Evolutionary conservation across 805 yeast genomes (phyloP).

Genomic region (Kregervanrija pseudodelftensis): DNA sequence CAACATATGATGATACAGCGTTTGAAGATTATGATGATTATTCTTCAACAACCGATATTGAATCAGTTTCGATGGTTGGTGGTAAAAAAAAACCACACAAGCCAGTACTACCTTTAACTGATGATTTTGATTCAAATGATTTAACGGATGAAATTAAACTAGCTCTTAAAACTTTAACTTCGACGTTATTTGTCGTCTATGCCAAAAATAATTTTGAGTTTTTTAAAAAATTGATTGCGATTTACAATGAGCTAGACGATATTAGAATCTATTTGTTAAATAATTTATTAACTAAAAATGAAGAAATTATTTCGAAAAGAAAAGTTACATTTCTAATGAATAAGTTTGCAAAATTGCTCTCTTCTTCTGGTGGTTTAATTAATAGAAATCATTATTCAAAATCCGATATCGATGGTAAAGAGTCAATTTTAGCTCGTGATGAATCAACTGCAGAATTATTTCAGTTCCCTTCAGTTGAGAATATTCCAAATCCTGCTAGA

Average conservation of each 20-base stretch:
- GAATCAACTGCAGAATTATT: slow-evolving; percentile 50
- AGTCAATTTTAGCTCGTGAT: slow-evolving; percentile 61
- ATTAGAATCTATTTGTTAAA: slow-evolving; percentile 46
- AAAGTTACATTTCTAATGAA: slow-evolving; percentile 45
- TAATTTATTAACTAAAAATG: slow-evolving; percentile 47
- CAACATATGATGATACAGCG: slow-evolving; percentile 5
- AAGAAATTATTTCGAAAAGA: slow-evolving; percentile 40
- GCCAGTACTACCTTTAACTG: slow-evolving; percentile 50
- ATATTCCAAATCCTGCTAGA: slow-evolving; percentile 39
- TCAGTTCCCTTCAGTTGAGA: slow-evolving; percentile 13
- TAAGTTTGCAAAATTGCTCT: slow-evolving; percentile 54
- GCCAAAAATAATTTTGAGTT: slow-evolving; percentile 64
- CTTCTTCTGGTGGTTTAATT: slow-evolving; percentile 32
- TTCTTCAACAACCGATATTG: slow-evolving; percentile 23
- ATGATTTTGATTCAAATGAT: slow-evolving; percentile 35
- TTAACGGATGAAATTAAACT: slow-evolving; percentile 51
- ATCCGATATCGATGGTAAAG: slow-evolving; percentile 41
- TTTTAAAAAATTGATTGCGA: slow-evolving; percentile 44
- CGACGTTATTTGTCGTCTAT: slow-evolving; percentile 64
- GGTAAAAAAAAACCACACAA: slow-evolving; percentile 16
- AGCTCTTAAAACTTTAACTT: slow-evolving; percentile 47
- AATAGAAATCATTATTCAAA: slow-evolving; percentile 23
- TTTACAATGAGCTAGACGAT: slow-evolving; percentile 53
- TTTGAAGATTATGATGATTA: slow-evolving; percentile 20
- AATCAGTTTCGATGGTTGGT: slow-evolving; percentile 6